Conservation (phyloP, 176 grass and related monocot genomes). For the Aechmea fasciata region DNA sequence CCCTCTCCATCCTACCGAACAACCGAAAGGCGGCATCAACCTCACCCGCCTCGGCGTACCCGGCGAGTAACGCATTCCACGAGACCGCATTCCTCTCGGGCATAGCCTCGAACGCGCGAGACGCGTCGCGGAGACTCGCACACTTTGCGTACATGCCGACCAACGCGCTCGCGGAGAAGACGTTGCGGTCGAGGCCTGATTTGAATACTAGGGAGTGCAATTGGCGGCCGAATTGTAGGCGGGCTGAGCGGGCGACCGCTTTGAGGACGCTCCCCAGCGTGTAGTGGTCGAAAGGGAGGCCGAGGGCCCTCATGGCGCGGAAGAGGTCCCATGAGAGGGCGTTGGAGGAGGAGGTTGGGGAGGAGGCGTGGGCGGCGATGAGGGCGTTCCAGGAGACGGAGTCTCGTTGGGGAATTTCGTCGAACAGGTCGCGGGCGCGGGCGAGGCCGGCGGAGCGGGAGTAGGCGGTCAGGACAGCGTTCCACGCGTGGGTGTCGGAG, state of each 20-base stretch:
- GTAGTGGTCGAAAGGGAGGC: conserved; percentile 31
- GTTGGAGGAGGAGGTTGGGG: conserved; percentile 13
- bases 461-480: conserved; percentile 47
- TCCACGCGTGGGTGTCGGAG: conserved; percentile 30
- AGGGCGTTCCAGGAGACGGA: conserved; percentile 56
- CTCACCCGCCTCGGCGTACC: conserved; percentile 8
- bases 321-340: conserved; percentile 21
- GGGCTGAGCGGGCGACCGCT: conserved; percentile 11
- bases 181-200: conserved; percentile 18
- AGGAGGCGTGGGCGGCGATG: conserved; percentile 33
- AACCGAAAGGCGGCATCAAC: neutral
- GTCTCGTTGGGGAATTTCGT: conserved; percentile 36
- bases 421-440: conserved; percentile 36
- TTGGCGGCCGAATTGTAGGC: conserved; percentile 20
- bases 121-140: conserved; percentile 23
- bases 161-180: conserved; percentile 36
- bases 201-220: conserved; percentile 36
- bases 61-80: conserved; percentile 44
- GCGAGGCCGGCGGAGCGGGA: conserved; percentile 18
- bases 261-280: conserved; percentile 38
- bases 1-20: conserved; percentile 36
- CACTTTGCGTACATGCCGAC: conserved; percentile 38
- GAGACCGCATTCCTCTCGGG: conserved; percentile 35
- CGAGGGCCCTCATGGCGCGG: conserved; percentile 19
- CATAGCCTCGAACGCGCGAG: conserved; percentile 37